phyloP scores from a whole-genome alignment of 768 basidiomycete species.

The Coprinellus aureogranulatus region DNA sequence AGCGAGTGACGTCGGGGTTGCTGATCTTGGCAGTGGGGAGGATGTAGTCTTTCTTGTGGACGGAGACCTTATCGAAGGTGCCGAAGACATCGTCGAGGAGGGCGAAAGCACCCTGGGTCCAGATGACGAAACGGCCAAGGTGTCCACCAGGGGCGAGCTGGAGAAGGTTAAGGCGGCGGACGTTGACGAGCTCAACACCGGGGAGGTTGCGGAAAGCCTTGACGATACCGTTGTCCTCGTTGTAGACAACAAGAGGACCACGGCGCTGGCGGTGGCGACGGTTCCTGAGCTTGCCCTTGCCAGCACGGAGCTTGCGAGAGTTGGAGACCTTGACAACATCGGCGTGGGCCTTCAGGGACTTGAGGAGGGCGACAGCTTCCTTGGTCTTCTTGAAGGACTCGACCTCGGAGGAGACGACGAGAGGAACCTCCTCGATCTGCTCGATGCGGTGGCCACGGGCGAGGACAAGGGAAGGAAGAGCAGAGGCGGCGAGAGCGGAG shows the following conservation, averaged over 20 bases:
- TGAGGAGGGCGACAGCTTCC: constrained; percentile 91
- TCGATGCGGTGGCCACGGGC: constrained; percentile 99
- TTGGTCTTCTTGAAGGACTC: constrained; percentile 96
- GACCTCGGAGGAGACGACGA: constrained; percentile 75
- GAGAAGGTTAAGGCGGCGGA: constrained; percentile 91
- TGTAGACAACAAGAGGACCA: constrained; percentile 95
- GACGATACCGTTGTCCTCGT: constrained; percentile 95
- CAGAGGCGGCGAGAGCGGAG: constrained; percentile 96
- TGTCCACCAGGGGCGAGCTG: constrained; percentile 99
- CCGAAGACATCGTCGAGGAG: constrained; percentile 95
- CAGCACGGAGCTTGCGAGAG: constrained; percentile 94
- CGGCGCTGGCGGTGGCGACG: constrained; percentile 95
- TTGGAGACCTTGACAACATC: constrained; percentile 98
- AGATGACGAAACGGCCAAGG: constrained; percentile 98
- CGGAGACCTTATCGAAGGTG: constrained; percentile 84
- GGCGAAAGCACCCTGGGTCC: constrained; percentile 93
- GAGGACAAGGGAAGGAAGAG: constrained; percentile 95
- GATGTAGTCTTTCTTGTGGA: constrained; percentile 86
- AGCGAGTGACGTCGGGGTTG: constrained; percentile 94
- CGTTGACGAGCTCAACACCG: constrained; percentile 96
- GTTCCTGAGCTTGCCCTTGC: constrained; percentile 96
- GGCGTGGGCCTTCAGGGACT: constrained; percentile 81
- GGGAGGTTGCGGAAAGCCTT: constrained; percentile 99
- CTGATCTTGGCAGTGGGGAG: constrained; percentile 94
- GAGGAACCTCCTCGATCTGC: constrained; percentile 92